These are phyloP conservation scores for Lagenaria siceraria DNA, from an alignment of 306 rosid species.

Conservation along the genomic window DNA sequence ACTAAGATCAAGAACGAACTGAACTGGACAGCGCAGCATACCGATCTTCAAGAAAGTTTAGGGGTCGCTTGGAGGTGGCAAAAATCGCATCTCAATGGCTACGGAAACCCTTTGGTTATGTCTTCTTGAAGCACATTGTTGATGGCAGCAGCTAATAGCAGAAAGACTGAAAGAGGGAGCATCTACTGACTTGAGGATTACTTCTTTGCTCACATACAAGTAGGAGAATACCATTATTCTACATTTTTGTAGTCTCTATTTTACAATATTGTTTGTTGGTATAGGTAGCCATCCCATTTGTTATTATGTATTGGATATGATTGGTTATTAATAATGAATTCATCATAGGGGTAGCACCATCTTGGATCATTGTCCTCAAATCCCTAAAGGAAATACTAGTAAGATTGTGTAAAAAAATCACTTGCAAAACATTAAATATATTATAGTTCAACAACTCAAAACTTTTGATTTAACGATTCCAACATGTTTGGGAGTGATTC, in stretches of 20 bases:
- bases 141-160: neutral
- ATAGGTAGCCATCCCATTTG: conserved; percentile 24
- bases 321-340: conserved; percentile 4
- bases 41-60: conserved; percentile 68
- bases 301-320: conserved; percentile 39
- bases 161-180: neutral
- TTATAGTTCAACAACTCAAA: too few species aligned
- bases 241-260: conserved; percentile 16
- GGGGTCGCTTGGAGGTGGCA: conserved; percentile 86
- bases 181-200: conserved; percentile 5
- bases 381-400: neutral
- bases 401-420: too few species aligned
- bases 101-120: conserved; percentile 27
- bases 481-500: too few species aligned
- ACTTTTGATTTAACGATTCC: too few species aligned
- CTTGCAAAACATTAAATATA: too few species aligned
- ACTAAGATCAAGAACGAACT: conserved; percentile 51
- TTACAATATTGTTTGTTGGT: conserved; percentile 29
- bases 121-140: conserved; percentile 22
- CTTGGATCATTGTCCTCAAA: neutral
- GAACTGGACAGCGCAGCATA: conserved; percentile 73
- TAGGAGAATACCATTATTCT: conserved; percentile 4
- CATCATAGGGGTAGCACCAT: neutral
- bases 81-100: conserved; percentile 63
- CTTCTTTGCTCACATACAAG: neutral